Evolutionary conservation across 2,329 filamentous ascomycete species (phyloP).

Genomic region (Fusarium camptoceras): DNA sequence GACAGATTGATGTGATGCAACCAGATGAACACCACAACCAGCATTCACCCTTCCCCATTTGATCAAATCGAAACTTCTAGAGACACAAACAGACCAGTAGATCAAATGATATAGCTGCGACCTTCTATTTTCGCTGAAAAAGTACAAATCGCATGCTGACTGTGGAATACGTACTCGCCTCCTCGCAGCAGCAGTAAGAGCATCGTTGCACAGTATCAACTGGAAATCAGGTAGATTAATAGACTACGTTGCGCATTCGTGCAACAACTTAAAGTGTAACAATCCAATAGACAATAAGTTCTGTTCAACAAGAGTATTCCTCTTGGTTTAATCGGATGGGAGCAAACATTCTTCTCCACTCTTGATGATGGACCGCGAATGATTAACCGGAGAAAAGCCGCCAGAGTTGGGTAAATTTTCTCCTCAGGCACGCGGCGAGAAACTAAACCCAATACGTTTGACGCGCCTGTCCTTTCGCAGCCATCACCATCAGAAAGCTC

Average conservation of each 20-base stretch:
- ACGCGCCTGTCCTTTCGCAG: slow-evolving; percentile 41
- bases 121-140: background rate
- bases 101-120: background rate
- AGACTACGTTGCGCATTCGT: background rate
- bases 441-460: slow-evolving; percentile 34
- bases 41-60: slow-evolving; percentile 22
- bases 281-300: background rate
- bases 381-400: slow-evolving; percentile 36
- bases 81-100: background rate
- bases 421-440: slow-evolving; percentile 32
- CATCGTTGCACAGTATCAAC: background rate
- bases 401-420: slow-evolving; percentile 26
- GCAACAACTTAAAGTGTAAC: background rate
- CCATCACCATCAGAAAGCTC: slow-evolving; percentile 37
- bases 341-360: background rate
- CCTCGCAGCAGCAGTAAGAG: background rate
- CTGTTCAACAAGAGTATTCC: background rate
- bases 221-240: background rate
- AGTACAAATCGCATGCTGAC: background rate
- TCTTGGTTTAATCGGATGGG: background rate
- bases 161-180: background rate
- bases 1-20: slow-evolving; percentile 1
- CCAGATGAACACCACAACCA: slow-evolving; percentile 19
- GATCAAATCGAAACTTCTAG: slow-evolving; percentile 25
- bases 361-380: background rate